These are phyloP conservation scores for Dendrocalamus sinicus DNA, from an alignment of 176 grass and related monocot genomes.

Conservation along the genomic window DNA sequence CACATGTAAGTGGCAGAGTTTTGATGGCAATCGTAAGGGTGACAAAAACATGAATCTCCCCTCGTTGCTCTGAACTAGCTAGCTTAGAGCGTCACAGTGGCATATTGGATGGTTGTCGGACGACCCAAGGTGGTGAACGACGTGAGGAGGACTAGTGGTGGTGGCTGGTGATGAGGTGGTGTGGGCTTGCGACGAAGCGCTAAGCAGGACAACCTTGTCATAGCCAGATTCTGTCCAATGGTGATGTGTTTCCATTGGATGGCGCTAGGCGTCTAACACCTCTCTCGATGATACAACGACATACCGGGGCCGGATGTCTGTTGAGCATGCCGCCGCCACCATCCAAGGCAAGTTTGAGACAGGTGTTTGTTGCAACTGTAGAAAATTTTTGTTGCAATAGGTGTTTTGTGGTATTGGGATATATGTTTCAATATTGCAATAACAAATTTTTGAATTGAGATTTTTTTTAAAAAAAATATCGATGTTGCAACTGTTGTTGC, in stretches of 20 bases:
- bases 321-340: rapidly evolving
- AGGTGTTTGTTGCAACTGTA: neutral
- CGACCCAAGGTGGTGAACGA: too few relatives aligned
- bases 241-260: neutral
- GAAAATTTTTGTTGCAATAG: too few relatives aligned
- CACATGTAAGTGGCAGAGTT: too few relatives aligned
- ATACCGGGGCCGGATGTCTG: neutral
- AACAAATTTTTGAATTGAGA: too few relatives aligned
- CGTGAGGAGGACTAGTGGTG: too few relatives aligned
- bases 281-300: neutral
- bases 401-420: too few relatives aligned
- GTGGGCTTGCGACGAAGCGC: neutral
- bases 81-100: rapidly evolving
- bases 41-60: neutral
- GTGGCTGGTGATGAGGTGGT: neutral
- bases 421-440: too few relatives aligned
- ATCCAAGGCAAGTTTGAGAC: neutral
- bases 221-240: neutral
- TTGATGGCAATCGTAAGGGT: too few relatives aligned
- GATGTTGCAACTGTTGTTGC: too few relatives aligned
- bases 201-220: too few relatives aligned
- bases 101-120: rapidly evolving
- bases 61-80: neutral
- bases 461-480: too few relatives aligned
- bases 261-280: neutral